These are phyloP conservation scores for Exophiala alcalophila DNA, from an alignment of 2,329 filamentous ascomycete species.

Conservation along the genomic window DNA sequence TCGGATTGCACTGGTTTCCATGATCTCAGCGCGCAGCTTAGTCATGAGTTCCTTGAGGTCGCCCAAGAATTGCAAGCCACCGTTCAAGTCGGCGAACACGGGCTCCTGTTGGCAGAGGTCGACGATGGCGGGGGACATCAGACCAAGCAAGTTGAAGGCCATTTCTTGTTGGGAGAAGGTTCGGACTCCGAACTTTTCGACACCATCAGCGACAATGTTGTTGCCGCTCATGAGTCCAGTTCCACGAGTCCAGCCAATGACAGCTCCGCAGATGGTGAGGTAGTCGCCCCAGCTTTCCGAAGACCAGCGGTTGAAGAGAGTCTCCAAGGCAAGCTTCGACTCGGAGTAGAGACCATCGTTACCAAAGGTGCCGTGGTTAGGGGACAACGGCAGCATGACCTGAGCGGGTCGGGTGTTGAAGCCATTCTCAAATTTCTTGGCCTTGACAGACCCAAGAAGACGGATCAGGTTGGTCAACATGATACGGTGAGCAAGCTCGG, in stretches of 20 bases:
- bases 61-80: constrained; percentile 94
- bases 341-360: constrained; percentile 98
- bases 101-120: constrained; percentile 94
- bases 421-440: constrained; percentile 79
- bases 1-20: constrained; percentile 90
- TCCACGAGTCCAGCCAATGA: constrained; percentile 98
- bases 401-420: constrained; percentile 96
- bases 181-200: constrained; percentile 93
- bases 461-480: constrained; percentile 97
- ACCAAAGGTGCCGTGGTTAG: constrained; percentile 97
- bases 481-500: constrained; percentile 95
- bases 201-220: constrained; percentile 94
- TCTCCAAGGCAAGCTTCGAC: constrained; percentile 95
- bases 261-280: constrained; percentile 95
- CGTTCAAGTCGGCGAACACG: constrained; percentile 95
- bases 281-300: constrained; percentile 97
- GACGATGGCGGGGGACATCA: constrained; percentile 92
- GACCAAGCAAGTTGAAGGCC: constrained; percentile 95
- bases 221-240: constrained; percentile 97
- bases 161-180: constrained; percentile 99
- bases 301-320: constrained; percentile 97
- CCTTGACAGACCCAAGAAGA: constrained; percentile 84
- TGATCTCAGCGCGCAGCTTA: constrained; percentile 87
- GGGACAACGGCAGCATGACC: constrained; percentile 91
- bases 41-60: constrained; percentile 94